Evolutionary conservation across 208 protist species (phyloP), one percentile per base, ranked within the genome.

Genomic region (Trypanosomatidae sp.): DNA sequence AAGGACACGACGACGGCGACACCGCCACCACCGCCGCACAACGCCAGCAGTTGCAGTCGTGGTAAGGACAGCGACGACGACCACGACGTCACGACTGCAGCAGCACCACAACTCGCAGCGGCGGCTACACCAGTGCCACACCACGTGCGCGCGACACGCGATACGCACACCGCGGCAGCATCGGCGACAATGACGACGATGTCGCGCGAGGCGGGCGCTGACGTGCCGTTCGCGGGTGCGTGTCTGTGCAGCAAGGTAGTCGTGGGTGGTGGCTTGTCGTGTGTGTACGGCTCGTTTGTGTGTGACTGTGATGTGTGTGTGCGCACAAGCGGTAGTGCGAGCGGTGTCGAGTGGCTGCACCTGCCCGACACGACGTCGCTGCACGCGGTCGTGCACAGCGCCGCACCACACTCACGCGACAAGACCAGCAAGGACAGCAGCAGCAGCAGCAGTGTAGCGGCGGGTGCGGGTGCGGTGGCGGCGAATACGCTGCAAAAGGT

Each of bases 301-400:
- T 90, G 81, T 33, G 54, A 59, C 33, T 90, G 81, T 37, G 19
- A 62, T 15, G 76, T 61, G 3, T 90, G 81, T 42, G 51, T 47
- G 5, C 52, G 61, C 7, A 55, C 72, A 10, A 77, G 49, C 18
- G 57, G 68, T n/a, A 43, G 64, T 1, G 40, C 57, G 11, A 43
- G 46, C 7, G 81, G 81, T 0, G 61, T 90, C 8, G 75, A 90
- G 50, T 90, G 81, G 76, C 47, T 90, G 42, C 81, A 90, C 45
- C 50, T 90, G 15, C 81, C 81, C 1, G 53, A 71, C 42, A 38
- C n/a, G n/a, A n/a, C n/a, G n/a, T n/a, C n/a, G n/a, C n/a, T n/a
- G n/a, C n/a, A n/a, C n/a, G n/a, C n/a, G n/a, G n/a, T n/a, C n/a
- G n/a, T n/a, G n/a, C n/a, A n/a, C n/a, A n/a, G n/a, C n/a, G n/a